A percentile compares a stretch with the other conserved stretches of the same genome.
Evolutionary conservation across 208 protist species (phyloP).

Genomic region (Paratrypanosoma confusum): DNA sequence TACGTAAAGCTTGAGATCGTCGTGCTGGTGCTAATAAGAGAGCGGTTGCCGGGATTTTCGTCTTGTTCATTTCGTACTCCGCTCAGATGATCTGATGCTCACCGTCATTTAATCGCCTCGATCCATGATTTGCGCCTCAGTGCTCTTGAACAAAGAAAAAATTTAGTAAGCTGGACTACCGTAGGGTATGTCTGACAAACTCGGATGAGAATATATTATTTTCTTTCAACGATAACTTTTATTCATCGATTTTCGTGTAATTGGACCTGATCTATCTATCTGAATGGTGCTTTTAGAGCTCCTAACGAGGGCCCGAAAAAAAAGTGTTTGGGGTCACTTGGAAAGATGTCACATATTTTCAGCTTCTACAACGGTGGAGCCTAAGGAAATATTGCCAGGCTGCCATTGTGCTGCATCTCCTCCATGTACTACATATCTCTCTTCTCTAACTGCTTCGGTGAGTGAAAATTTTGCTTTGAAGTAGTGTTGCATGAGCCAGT

Average conservation of each 20-base stretch:
- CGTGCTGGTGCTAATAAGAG: slow-evolving; percentile 11
- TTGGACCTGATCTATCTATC: slow-evolving; percentile 26
- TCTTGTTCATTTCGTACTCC: slow-evolving; percentile 22
- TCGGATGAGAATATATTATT: slow-evolving; percentile 7
- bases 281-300: slow-evolving; percentile 21
- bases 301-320: too few relatives aligned
- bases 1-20: background rate
- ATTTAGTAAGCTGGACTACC: slow-evolving; percentile 8
- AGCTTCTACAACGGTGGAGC: too few relatives aligned
- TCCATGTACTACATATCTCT: too few relatives aligned
- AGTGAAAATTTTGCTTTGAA: too few relatives aligned
- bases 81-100: slow-evolving; percentile 5
- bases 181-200: slow-evolving; percentile 5
- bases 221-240: slow-evolving; percentile 41
- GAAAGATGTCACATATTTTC: too few relatives aligned
- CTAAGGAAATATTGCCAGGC: too few relatives aligned
- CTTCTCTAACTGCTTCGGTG: too few relatives aligned
- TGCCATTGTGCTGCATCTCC: too few relatives aligned
- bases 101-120: slow-evolving; percentile 21
- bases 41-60: slow-evolving; percentile 18
- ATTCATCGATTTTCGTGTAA: slow-evolving; percentile 29
- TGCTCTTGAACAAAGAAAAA: slow-evolving; percentile 11
- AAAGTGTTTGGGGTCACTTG: slow-evolving; percentile 11
- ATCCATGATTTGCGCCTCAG: slow-evolving; percentile 10
- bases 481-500: too few relatives aligned